phyloP scores from a whole-genome alignment of 1,284 basidiomycete species.

The Xanthoconium separans region DNA sequence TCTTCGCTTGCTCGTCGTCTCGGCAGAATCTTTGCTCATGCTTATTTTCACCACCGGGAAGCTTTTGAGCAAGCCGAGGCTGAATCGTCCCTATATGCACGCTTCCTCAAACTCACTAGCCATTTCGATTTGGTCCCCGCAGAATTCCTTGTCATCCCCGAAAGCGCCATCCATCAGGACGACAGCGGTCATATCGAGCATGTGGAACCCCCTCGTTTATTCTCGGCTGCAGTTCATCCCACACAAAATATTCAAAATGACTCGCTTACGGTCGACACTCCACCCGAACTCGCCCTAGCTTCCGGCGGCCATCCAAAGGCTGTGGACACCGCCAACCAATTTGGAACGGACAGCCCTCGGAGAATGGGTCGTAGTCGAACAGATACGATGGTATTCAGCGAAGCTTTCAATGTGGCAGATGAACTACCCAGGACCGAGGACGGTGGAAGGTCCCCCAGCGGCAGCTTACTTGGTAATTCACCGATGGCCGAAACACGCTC shows the following conservation, averaged over 20 bases:
- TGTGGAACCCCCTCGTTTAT: constrained; percentile 47
- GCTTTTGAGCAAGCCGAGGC: constrained; percentile 88
- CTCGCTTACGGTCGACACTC: constrained; percentile 16
- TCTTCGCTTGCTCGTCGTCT: constrained; percentile 84
- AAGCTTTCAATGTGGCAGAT: constrained; percentile 44
- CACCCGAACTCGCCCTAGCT: neutral
- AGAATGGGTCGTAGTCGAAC: constrained; percentile 61
- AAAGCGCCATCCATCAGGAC: constrained; percentile 33
- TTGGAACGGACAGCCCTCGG: constrained; percentile 47
- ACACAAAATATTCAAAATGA: constrained; percentile 18
- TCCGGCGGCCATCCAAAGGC: constrained; percentile 25
- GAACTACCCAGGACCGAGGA: constrained; percentile 39
- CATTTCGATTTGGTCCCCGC: constrained; percentile 81
- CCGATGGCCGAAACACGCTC: constrained; percentile 11
- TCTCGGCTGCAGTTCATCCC: constrained; percentile 46
- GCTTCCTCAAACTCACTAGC: constrained; percentile 83
- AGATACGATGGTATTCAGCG: constrained; percentile 76
- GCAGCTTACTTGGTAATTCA: constrained; percentile 14
- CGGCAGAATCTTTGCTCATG: constrained; percentile 94
- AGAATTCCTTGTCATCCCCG: constrained; percentile 82
- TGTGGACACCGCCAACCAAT: constrained; percentile 15
- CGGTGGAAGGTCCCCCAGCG: neutral
- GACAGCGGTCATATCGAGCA: constrained; percentile 33
- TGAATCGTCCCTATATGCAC: constrained; percentile 87
- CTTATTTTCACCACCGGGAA: constrained; percentile 92